These are phyloP conservation scores for Backusella luteola DNA, from an alignment of 192 early-diverging fungal genomes.

Conservation along the genomic window DNA sequence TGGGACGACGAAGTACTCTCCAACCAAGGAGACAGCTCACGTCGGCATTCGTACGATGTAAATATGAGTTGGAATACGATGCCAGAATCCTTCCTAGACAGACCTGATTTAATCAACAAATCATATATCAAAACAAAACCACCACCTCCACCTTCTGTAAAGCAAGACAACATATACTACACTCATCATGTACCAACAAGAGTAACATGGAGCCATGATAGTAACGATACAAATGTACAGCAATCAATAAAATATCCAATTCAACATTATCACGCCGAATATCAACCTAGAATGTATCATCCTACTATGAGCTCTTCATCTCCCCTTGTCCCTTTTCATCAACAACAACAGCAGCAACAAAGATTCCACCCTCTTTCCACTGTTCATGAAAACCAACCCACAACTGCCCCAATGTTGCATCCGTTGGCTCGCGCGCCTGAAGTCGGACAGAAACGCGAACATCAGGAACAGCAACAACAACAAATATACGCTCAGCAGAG, in stretches of 20 bases:
- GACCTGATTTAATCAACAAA: conserved; percentile 10
- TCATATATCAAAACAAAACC: conserved; percentile 2
- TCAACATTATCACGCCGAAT: conserved; percentile 5
- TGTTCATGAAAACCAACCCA: not conserved
- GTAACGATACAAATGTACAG: conserved; percentile 3
- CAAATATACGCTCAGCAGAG: not conserved
- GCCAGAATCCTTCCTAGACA: conserved; percentile 15
- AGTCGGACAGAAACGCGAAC: conserved; percentile 15
- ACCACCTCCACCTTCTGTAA: conserved; percentile 1
- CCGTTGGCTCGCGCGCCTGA: conserved; percentile 15
- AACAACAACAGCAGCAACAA: conserved; percentile 5
- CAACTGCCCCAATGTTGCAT: conserved; percentile 14
- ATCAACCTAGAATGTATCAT: conserved; percentile 12
- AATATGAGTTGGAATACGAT: conserved; percentile 24
- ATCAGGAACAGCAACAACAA: conserved; percentile 1
- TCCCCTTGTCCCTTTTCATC: not conserved
- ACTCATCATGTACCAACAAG: conserved; percentile 1
- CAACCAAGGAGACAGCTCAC: conserved; percentile 15
- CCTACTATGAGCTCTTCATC: conserved; percentile 11
- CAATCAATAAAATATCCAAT: conserved; percentile 10
- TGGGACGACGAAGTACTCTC: conserved; percentile 5
- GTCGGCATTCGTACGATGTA: conserved; percentile 36
- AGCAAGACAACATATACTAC: not conserved
- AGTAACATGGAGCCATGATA: conserved; percentile 15
- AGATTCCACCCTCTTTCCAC: not conserved